Conservation (phyloP, 139 green algal species). For the Chlorella sp. region DNA sequence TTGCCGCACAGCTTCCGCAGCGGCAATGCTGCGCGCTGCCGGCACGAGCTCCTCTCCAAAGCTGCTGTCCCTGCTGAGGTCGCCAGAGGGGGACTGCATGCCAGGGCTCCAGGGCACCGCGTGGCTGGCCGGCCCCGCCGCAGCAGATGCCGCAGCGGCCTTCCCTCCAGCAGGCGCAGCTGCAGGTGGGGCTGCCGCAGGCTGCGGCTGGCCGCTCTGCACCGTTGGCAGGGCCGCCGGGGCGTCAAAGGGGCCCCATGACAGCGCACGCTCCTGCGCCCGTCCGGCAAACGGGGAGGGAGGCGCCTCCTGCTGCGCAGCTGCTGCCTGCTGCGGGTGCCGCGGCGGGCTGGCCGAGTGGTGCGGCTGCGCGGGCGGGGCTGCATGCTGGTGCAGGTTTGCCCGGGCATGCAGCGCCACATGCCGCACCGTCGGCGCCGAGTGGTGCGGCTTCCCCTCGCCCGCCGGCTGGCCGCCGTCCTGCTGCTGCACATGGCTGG, state of each 20-base stretch:
- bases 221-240: too few relatives aligned
- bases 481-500: not conserved
- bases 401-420: not conserved
- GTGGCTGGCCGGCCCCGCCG: not conserved
- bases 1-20: not conserved
- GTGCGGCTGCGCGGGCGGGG: not conserved
- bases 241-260: too few relatives aligned
- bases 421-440: not conserved
- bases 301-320: not conserved
- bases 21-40: not conserved
- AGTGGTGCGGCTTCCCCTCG: not conserved
- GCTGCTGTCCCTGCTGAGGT: slow-evolving; percentile 9
- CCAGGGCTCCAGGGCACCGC: slow-evolving; percentile 16
- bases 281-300: not conserved
- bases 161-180: not conserved
- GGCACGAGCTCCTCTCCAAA: slow-evolving; percentile 9
- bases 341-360: not conserved
- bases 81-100: not conserved
- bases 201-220: too few relatives aligned
- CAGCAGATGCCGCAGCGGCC: not conserved
- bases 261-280: too few relatives aligned
- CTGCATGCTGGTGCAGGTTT: not conserved
- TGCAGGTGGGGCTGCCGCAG: not conserved
- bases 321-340: not conserved
- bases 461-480: not conserved